Conservation (phyloP, 495 filamentous ascomycete species). For the Thozetella sp. region DNA sequence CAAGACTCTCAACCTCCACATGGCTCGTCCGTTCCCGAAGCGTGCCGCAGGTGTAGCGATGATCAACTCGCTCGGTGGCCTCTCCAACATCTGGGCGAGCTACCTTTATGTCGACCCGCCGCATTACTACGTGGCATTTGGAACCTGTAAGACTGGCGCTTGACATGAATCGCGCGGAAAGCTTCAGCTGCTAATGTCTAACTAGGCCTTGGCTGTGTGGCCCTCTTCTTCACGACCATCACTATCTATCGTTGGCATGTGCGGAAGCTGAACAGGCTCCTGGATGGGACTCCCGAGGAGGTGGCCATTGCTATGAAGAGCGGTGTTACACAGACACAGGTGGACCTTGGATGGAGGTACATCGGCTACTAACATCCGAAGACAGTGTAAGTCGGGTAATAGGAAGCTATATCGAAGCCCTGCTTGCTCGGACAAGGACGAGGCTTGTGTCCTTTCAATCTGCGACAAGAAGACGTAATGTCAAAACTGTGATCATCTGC, state of each 20-base stretch:
- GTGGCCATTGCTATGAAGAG: conserved; percentile 32
- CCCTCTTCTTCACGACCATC: conserved; percentile 26
- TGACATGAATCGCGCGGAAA: neutral
- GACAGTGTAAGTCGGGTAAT: no score
- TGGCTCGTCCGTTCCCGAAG: conserved; percentile 11
- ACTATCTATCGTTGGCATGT: conserved; percentile 36
- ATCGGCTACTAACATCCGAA: conserved; percentile 43
- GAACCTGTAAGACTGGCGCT: conserved; percentile 19
- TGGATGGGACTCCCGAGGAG: conserved; percentile 27
- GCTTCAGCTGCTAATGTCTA: neutral
- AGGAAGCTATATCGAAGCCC: no score
- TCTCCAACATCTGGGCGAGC: conserved; percentile 35
- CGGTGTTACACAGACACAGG: conserved; percentile 39
- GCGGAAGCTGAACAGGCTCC: conserved; percentile 33
- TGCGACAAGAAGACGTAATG: no score
- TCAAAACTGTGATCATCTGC: no score
- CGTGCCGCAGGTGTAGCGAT: conserved; percentile 11
- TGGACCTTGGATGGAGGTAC: conserved; percentile 38
- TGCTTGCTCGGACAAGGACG: no score
- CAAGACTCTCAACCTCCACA: conserved; percentile 13
- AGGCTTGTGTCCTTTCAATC: no score
- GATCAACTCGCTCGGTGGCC: conserved; percentile 22
- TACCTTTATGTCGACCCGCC: conserved; percentile 35
- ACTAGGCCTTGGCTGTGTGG: conserved; percentile 23
- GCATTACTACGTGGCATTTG: conserved; percentile 39